Conservation (phyloP, 306 rosid genomes). For the Acacia crassicarpa region DNA sequence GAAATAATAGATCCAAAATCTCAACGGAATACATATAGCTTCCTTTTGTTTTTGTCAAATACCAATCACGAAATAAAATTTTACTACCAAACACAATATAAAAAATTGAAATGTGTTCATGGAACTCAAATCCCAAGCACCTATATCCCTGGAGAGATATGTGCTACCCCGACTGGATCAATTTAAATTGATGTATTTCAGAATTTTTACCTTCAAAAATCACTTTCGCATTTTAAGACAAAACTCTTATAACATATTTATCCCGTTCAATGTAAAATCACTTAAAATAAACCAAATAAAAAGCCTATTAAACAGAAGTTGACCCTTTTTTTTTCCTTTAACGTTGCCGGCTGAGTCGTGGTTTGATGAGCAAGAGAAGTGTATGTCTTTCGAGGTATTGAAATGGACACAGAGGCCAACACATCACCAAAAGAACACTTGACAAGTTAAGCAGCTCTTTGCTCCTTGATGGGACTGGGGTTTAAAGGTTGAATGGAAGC, state of each 20-base stretch:
- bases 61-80: neutral
- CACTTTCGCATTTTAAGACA: no score
- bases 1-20: neutral
- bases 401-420: neutral
- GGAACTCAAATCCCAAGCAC: neutral
- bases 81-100: neutral
- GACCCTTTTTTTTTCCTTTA: no score
- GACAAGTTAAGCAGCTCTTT: constrained; percentile 1
- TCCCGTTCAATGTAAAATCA: no score
- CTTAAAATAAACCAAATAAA: no score
- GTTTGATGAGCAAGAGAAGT: neutral
- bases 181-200: neutral
- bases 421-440: neutral
- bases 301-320: no score
- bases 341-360: no score
- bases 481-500: neutral
- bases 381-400: neutral
- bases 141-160: neutral
- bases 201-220: neutral
- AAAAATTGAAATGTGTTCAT: neutral
- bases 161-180: neutral
- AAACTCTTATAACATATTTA: no score
- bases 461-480: neutral
- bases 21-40: neutral
- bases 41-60: neutral